Evolutionary conservation across 192 early-diverging fungal species (phyloP).

Genomic region (Umbelopsis isabellina): DNA sequence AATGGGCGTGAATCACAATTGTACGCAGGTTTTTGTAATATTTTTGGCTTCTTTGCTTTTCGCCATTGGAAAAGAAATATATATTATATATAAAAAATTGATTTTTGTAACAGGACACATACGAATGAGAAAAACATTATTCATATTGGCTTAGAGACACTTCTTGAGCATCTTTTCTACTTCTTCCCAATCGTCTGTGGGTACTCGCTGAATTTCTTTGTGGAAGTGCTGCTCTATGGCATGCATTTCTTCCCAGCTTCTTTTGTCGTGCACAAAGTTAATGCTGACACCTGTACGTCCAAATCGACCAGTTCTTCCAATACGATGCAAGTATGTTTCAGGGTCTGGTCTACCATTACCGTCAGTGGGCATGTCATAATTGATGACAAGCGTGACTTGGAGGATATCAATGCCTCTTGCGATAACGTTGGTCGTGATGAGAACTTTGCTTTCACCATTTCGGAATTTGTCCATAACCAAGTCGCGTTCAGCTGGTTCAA

Average conservation of each 20-base stretch:
- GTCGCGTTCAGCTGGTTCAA: slow-evolving; percentile 81
- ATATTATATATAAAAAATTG: background rate
- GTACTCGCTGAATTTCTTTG: slow-evolving; percentile 76
- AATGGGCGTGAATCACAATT: too few species aligned
- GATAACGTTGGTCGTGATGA: slow-evolving; percentile 97
- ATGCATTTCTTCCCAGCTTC: slow-evolving; percentile 77
- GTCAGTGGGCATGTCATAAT: slow-evolving; percentile 92
- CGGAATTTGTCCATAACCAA: slow-evolving; percentile 92
- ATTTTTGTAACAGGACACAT: too few species aligned
- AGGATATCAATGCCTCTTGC: slow-evolving; percentile 97
- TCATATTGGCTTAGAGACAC: slow-evolving; percentile 47
- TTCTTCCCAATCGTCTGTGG: slow-evolving; percentile 81
- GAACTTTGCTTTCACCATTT: slow-evolving; percentile 85
- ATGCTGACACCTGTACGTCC: slow-evolving; percentile 93
- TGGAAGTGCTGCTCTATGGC: slow-evolving; percentile 83
- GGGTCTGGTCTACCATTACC: slow-evolving; percentile 68
- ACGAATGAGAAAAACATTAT: background rate
- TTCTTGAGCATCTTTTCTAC: slow-evolving; percentile 89
- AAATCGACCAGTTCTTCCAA: slow-evolving; percentile 97
- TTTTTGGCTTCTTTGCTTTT: too few species aligned
- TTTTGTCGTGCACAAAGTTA: slow-evolving; percentile 90
- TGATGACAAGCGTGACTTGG: slow-evolving; percentile 94
- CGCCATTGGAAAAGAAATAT: background rate
- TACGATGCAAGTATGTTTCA: slow-evolving; percentile 97
- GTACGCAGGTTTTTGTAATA: too few species aligned